phyloP scores from a whole-genome alignment of 2,329 filamentous ascomycete genomes.

The Cladosporium halotolerans region DNA sequence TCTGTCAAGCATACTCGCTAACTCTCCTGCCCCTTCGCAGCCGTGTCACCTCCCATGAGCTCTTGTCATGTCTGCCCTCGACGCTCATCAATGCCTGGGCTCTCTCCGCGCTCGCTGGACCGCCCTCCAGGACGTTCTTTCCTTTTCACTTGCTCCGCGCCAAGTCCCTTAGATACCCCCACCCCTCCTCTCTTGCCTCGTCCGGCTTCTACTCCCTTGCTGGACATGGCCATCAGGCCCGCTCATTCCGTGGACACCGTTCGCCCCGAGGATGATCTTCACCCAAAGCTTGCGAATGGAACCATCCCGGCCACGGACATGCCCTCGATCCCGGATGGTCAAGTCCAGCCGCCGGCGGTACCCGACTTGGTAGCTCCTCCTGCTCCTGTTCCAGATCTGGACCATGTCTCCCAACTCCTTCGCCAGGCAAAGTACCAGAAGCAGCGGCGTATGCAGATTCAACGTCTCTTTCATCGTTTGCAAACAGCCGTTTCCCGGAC shows the following conservation, averaged over 20 bases:
- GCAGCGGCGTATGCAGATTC: constrained; percentile 67
- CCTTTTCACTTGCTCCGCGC: not conserved
- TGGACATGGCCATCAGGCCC: constrained; percentile 13
- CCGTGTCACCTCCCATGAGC: constrained; percentile 25
- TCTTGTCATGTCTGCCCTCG: constrained; percentile 19
- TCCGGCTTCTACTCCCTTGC: constrained; percentile 12
- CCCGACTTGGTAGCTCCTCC: not conserved
- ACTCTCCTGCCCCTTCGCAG: constrained; percentile 25
- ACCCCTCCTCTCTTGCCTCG: constrained; percentile 12
- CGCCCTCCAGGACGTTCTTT: constrained; percentile 14
- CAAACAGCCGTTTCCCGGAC: constrained; percentile 70
- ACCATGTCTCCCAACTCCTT: constrained; percentile 72
- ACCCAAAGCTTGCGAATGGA: not conserved
- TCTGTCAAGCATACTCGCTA: constrained; percentile 28
- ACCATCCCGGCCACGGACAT: not conserved
- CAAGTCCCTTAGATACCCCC: constrained; percentile 2
- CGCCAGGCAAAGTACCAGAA: constrained; percentile 75
- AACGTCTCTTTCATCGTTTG: constrained; percentile 66
- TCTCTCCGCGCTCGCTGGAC: constrained; percentile 16
- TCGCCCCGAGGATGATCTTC: not conserved
- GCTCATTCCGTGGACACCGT: not conserved
- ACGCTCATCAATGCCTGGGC: constrained; percentile 2
- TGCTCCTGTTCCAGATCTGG: constrained; percentile 35
- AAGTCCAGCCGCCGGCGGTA: not conserved
- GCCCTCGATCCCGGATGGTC: not conserved